phyloP scores from a whole-genome alignment of 306 rosid species.

The Calophaca sinica region DNA sequence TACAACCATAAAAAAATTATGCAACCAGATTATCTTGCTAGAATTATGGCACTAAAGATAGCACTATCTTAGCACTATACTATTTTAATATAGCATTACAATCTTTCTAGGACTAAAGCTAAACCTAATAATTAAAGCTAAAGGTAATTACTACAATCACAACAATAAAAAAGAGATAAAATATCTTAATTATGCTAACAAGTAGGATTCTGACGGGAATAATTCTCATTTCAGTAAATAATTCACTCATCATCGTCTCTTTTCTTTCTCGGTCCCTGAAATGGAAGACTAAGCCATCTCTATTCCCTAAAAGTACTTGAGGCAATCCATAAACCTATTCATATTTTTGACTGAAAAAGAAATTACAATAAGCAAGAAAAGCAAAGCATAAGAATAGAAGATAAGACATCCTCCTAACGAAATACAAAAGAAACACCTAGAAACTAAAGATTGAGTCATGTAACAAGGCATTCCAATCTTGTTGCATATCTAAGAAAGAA shows the following conservation, averaged over 20 bases:
- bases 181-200: too few species aligned
- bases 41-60: too few species aligned
- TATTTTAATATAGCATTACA: too few species aligned
- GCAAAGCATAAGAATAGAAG: background rate
- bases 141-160: too few species aligned
- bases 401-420: conserved; percentile 6
- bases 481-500: background rate
- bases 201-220: too few species aligned
- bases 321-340: background rate
- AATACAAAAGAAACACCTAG: conserved; percentile 5
- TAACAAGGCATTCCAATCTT: conserved; percentile 9
- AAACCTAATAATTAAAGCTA: too few species aligned
- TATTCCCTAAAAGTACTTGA: background rate
- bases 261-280: background rate
- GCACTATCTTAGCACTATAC: too few species aligned
- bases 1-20: too few species aligned
- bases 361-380: conserved; percentile 8
- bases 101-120: too few species aligned
- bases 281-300: background rate
- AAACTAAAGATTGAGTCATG: conserved; percentile 27
- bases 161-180: too few species aligned
- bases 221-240: background rate
- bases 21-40: too few species aligned
- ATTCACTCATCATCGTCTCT: background rate
- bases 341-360: background rate